A percentile compares a stretch with the other conserved stretches of the same genome.
Conservation (phyloP, 2,329 filamentous ascomycete genomes). For the Lasiodiplodia theobromae region DNA sequence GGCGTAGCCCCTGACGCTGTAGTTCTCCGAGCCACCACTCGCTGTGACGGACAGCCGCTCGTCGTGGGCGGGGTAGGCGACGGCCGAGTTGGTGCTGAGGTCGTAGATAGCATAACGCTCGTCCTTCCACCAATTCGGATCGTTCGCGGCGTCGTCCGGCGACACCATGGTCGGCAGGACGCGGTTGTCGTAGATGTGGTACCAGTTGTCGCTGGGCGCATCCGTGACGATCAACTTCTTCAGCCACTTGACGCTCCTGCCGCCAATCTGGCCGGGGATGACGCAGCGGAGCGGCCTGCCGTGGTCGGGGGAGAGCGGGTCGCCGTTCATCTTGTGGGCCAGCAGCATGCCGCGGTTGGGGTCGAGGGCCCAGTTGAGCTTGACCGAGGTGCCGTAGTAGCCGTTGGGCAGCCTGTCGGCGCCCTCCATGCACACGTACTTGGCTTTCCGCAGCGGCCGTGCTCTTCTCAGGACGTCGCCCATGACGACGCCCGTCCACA, state of each 20-base stretch:
- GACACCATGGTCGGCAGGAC: conserved; percentile 87
- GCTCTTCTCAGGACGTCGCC: conserved; percentile 73
- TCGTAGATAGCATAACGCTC: conserved; percentile 94
- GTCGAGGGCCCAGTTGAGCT: conserved; percentile 88
- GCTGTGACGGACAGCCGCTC: conserved; percentile 64
- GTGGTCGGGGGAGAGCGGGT: conserved; percentile 80
- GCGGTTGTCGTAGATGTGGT: conserved; percentile 92
- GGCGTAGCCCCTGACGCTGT: conserved; percentile 80
- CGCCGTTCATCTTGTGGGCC: conserved; percentile 90
- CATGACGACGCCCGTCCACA: conserved; percentile 86
- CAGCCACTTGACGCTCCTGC: conserved; percentile 92
- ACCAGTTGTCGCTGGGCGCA: conserved; percentile 88
- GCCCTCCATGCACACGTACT: conserved; percentile 90
- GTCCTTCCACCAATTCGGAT: conserved; percentile 82
- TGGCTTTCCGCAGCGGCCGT: conserved; percentile 71
- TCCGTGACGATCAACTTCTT: conserved; percentile 80
- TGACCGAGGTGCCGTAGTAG: conserved; percentile 86
- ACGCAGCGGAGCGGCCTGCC: conserved; percentile 83
- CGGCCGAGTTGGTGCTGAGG: conserved; percentile 84
- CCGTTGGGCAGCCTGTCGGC: conserved; percentile 89
- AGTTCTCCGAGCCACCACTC: conserved; percentile 56
- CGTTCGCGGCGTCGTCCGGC: conserved; percentile 77
- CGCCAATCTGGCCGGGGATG: conserved; percentile 90
- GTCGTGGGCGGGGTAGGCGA: conserved; percentile 79
- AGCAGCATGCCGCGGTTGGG: conserved; percentile 84